A percentile compares a stretch with the other conserved stretches of the same genome.
phyloP scores from a whole-genome alignment of 495 filamentous ascomycete species.

The Penicillium nucicola region DNA sequence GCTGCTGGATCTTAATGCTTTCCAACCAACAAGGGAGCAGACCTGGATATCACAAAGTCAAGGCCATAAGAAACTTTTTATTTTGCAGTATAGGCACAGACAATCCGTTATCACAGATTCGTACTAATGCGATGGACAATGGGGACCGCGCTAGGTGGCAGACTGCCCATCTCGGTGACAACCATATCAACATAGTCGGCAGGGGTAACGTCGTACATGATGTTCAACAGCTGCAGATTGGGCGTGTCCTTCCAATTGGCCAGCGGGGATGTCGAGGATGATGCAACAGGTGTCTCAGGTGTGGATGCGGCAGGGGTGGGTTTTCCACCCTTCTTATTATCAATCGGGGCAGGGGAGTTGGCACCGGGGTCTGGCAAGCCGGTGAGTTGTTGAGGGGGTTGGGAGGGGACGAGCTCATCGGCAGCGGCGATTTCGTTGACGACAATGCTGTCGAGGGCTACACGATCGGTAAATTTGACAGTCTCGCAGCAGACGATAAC shows the following conservation, averaged over 20 bases:
- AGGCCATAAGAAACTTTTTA: too few species aligned
- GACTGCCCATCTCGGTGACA: conserved; percentile 84
- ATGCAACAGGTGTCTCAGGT: conserved; percentile 21
- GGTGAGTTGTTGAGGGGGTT: conserved; percentile 35
- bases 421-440: conserved; percentile 82
- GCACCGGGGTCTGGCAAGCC: conserved; percentile 31
- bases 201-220: conserved; percentile 94
- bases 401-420: conserved; percentile 54
- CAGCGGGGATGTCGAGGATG: conserved; percentile 35
- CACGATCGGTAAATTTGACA: conserved; percentile 91
- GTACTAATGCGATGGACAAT: conserved; percentile 51
- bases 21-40: too few species aligned
- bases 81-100: background rate
- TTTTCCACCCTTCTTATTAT: conserved; percentile 38
- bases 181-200: conserved; percentile 84
- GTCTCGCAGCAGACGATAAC: conserved; percentile 93
- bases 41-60: too few species aligned
- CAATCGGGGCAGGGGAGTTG: conserved; percentile 20
- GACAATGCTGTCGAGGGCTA: conserved; percentile 86
- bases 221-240: conserved; percentile 70
- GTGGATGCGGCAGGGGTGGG: conserved; percentile 17
- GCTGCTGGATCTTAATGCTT: too few species aligned
- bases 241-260: conserved; percentile 58
- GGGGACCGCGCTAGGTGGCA: conserved; percentile 79
- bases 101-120: conserved; percentile 28